Evolutionary conservation across 176 grass and related monocot species (phyloP).

Genomic region (Rhynchospora pubera): DNA sequence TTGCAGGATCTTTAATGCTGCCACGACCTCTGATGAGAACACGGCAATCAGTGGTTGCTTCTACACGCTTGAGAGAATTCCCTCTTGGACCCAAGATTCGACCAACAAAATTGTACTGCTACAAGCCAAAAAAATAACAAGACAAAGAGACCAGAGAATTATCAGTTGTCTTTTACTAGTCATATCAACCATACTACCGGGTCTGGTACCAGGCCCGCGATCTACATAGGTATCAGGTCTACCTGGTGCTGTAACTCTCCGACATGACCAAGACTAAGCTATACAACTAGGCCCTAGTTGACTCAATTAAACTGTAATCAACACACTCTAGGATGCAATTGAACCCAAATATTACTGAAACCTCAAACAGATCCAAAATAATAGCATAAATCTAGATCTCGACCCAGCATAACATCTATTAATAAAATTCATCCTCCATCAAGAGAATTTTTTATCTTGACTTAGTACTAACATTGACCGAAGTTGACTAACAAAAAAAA

Average conservation of each 20-base stretch:
- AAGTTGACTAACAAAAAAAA: neutral
- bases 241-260: neutral
- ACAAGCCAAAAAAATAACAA: neutral
- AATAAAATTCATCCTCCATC: neutral
- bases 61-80: constrained; percentile 90
- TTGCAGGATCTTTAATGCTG: constrained; percentile 91
- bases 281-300: neutral
- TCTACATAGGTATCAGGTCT: too few relatives aligned
- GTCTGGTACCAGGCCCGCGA: neutral
- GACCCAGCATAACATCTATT: neutral
- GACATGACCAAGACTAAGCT: neutral
- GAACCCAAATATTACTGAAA: neutral
- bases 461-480: neutral
- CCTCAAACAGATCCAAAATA: neutral
- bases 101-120: constrained; percentile 90
- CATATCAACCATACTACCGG: neutral
- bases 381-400: neutral
- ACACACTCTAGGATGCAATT: neutral
- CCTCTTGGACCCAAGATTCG: constrained; percentile 94
- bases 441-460: neutral
- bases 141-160: neutral
- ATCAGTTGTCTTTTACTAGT: neutral
- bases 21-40: constrained; percentile 88
- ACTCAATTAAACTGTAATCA: neutral
- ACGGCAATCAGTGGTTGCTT: constrained; percentile 88